These are phyloP conservation scores for Acer campestre DNA, from an alignment of 345 rosid genomes.

Conservation along the genomic window DNA sequence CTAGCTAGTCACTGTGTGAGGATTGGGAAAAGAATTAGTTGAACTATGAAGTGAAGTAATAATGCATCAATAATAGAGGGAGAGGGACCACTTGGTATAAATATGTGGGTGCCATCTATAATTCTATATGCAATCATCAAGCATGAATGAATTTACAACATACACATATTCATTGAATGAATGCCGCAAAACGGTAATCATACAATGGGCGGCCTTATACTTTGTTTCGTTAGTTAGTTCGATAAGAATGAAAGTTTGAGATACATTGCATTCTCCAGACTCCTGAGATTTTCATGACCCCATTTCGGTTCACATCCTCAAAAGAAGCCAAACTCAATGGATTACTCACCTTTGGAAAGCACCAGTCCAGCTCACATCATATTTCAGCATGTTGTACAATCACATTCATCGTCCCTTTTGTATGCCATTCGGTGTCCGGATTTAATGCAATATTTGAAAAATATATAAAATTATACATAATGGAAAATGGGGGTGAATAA, in stretches of 20 bases:
- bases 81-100: slow-evolving; percentile 20
- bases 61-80: slow-evolving; percentile 13
- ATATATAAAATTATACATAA: no score
- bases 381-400: slow-evolving; percentile 21
- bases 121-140: slow-evolving; percentile 14
- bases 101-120: slow-evolving; percentile 28
- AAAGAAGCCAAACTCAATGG: slow-evolving; percentile 31
- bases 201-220: slow-evolving; percentile 28
- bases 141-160: slow-evolving; percentile 7
- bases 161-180: slow-evolving; percentile 22
- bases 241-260: slow-evolving; percentile 14
- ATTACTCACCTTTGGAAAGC: slow-evolving; percentile 25
- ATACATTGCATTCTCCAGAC: slow-evolving; percentile 35
- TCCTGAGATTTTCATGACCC: slow-evolving; percentile 21
- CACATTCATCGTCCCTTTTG: slow-evolving; percentile 29
- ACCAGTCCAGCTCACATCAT: slow-evolving; percentile 17
- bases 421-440: slow-evolving; percentile 11
- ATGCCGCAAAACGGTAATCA: slow-evolving; percentile 29
- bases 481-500: neutral
- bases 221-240: slow-evolving; percentile 19
- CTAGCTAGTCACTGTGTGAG: neutral
- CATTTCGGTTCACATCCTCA: slow-evolving; percentile 20
- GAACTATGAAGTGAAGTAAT: slow-evolving; percentile 11
- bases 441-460: no score
- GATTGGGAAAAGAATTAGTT: slow-evolving; percentile 2